Conservation (phyloP, 495 filamentous ascomycete species). For the Penicillium ucsense region DNA sequence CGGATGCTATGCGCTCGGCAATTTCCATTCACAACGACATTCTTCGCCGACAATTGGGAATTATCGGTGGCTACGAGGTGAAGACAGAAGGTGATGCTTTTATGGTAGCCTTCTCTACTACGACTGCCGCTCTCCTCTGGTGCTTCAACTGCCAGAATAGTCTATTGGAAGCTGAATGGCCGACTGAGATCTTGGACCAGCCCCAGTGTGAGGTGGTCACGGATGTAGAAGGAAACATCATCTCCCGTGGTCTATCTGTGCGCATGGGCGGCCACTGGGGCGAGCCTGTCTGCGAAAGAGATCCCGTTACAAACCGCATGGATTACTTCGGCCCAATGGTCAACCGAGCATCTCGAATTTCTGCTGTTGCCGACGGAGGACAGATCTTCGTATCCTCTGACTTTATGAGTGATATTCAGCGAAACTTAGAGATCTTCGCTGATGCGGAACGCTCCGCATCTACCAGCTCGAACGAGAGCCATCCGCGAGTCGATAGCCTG, state of each 20-base stretch:
- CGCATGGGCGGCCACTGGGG: slow-evolving; percentile 98
- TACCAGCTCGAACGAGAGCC: slow-evolving; percentile 64
- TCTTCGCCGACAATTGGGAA: slow-evolving; percentile 83
- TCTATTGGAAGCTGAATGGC: slow-evolving; percentile 84
- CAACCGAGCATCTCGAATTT: slow-evolving; percentile 89
- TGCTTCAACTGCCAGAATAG: slow-evolving; percentile 86
- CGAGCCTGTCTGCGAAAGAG: slow-evolving; percentile 83
- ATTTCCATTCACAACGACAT: slow-evolving; percentile 95
- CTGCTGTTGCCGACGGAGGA: slow-evolving; percentile 88
- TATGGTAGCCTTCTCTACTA: slow-evolving; percentile 96
- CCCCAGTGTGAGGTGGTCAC: slow-evolving; percentile 70
- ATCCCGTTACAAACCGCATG: slow-evolving; percentile 95
- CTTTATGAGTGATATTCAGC: slow-evolving; percentile 91
- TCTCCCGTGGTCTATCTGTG: slow-evolving; percentile 88
- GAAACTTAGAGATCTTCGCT: slow-evolving; percentile 74
- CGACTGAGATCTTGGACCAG: slow-evolving; percentile 80
- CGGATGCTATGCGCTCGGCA: slow-evolving; percentile 86
- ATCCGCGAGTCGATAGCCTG: slow-evolving; percentile 42
- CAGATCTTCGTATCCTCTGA: slow-evolving; percentile 95
- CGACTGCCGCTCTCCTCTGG: slow-evolving; percentile 89
- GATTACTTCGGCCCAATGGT: slow-evolving; percentile 99
- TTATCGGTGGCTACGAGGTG: slow-evolving; percentile 95
- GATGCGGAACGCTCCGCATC: slow-evolving; percentile 64
- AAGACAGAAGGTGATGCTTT: slow-evolving; percentile 99
- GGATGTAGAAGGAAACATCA: slow-evolving; percentile 79